These are phyloP conservation scores for Ceratobasidium sp. DNA, from an alignment of 1,284 basidiomycete genomes.

Conservation along the genomic window DNA sequence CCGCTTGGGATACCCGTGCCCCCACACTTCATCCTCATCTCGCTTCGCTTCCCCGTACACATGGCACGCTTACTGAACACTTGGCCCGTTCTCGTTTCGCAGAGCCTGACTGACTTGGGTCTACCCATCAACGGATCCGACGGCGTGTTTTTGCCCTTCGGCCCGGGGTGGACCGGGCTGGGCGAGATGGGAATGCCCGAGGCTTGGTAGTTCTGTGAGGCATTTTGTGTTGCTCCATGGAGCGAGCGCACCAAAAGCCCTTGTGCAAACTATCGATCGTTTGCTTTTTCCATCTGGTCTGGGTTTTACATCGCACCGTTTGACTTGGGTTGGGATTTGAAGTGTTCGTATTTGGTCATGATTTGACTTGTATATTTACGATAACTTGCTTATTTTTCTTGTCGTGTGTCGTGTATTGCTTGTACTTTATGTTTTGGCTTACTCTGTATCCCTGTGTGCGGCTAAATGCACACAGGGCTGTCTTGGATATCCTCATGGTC, in stretches of 20 bases:
- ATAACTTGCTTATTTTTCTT: not conserved
- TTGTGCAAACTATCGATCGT: no score
- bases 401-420: conserved; percentile 8
- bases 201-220: conserved; percentile 69
- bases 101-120: conserved; percentile 89
- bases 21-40: conserved; percentile 3
- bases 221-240: conserved; percentile 21
- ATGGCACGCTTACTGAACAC: conserved; percentile 23
- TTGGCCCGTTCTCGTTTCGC: conserved; percentile 49
- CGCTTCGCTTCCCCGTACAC: conserved; percentile 39
- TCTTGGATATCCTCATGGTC: not conserved
- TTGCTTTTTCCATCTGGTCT: no score
- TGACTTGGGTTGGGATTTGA: no score
- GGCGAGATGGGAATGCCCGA: conserved; percentile 80
- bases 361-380: conserved; percentile 11
- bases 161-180: conserved; percentile 67
- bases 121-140: conserved; percentile 91
- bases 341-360: not conserved
- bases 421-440: conserved; percentile 21
- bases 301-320: no score
- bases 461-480: conserved; percentile 5
- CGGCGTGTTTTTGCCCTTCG: conserved; percentile 85
- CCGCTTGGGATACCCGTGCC: no score
- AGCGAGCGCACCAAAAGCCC: not conserved
- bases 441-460: conserved; percentile 12